phyloP scores from a whole-genome alignment of 345 rosid species.

The Raphanus sativus region DNA sequence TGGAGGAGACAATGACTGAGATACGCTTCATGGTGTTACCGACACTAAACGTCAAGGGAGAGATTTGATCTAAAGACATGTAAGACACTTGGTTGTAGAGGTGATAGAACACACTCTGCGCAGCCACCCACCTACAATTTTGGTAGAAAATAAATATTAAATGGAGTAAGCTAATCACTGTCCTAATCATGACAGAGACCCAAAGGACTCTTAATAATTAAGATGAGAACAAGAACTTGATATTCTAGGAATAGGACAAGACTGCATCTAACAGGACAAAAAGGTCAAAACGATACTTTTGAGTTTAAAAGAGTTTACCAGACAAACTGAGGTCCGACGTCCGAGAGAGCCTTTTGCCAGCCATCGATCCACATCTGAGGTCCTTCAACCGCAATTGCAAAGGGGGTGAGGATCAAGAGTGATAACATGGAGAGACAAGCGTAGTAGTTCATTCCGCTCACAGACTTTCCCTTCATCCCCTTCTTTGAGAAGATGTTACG shows the following conservation, averaged over 20 bases:
- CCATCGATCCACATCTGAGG: constrained; percentile 97
- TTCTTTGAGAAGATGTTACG: constrained; percentile 94
- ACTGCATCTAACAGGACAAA: constrained; percentile 1
- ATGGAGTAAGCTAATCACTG: neutral
- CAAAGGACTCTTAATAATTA: neutral
- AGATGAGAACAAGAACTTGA: constrained; percentile 22
- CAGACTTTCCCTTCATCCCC: constrained; percentile 96
- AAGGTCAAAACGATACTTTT: neutral
- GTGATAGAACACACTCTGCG: constrained; percentile 97
- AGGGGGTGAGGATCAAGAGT: constrained; percentile 84
- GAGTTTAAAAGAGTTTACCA: constrained; percentile 51
- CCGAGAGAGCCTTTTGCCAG: constrained; percentile 65
- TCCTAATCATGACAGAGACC: neutral
- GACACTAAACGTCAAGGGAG: constrained; percentile 92
- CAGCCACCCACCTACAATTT: constrained; percentile 82
- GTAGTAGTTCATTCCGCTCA: constrained; percentile 99
- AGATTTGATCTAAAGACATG: constrained; percentile 95
- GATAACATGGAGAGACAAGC: constrained; percentile 96
- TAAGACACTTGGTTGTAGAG: constrained; percentile 97
- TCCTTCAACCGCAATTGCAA: constrained; percentile 95
- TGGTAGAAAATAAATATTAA: neutral
- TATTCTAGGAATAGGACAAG: constrained; percentile 30
- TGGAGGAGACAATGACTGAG: constrained; percentile 93
- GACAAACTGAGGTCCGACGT: constrained; percentile 79
- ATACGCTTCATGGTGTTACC: constrained; percentile 99